Percentiles rank a stretch among this genome's conserved stretches.
Conservation (phyloP, 495 filamentous ascomycete genomes). For the Clavariopsis aquatica region DNA sequence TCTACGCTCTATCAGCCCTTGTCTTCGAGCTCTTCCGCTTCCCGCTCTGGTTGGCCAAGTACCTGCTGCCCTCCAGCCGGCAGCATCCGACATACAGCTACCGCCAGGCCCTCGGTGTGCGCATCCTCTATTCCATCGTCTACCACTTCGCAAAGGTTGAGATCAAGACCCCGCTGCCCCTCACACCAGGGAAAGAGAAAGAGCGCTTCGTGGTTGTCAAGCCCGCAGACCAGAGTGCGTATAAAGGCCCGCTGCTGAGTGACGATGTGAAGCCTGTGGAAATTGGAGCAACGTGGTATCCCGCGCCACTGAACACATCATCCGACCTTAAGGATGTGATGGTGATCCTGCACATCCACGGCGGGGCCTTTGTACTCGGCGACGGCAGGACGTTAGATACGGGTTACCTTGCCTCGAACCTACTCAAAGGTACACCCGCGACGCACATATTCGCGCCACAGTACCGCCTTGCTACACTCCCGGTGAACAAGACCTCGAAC, state of each 20-base stretch:
- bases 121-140: slow-evolving; percentile 36
- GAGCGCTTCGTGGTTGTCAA: slow-evolving; percentile 41
- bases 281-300: slow-evolving; percentile 48
- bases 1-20: slow-evolving; percentile 43
- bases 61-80: slow-evolving; percentile 35
- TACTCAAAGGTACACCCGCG: slow-evolving; percentile 29
- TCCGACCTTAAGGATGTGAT: slow-evolving; percentile 1
- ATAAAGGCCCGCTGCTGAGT: slow-evolving; percentile 41
- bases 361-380: slow-evolving; percentile 53
- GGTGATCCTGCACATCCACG: slow-evolving; percentile 56
- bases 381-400: slow-evolving; percentile 46
- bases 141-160: slow-evolving; percentile 35
- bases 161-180: slow-evolving; percentile 33
- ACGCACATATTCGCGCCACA: slow-evolving; percentile 38
- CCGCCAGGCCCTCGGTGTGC: slow-evolving; percentile 42
- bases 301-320: slow-evolving; percentile 14
- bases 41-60: slow-evolving; percentile 43
- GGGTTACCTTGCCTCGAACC: slow-evolving; percentile 42
- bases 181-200: slow-evolving; percentile 43
- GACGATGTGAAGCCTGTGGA: slow-evolving; percentile 39
- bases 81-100: slow-evolving; percentile 42
- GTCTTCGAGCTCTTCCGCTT: slow-evolving; percentile 37
- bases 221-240: slow-evolving; percentile 30
- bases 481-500: slow-evolving; percentile 27
- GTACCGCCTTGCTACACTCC: slow-evolving; percentile 40